Evolutionary conservation across 2,329 filamentous ascomycete species (phyloP).

Genomic region (Arthrinium puccinioides): DNA sequence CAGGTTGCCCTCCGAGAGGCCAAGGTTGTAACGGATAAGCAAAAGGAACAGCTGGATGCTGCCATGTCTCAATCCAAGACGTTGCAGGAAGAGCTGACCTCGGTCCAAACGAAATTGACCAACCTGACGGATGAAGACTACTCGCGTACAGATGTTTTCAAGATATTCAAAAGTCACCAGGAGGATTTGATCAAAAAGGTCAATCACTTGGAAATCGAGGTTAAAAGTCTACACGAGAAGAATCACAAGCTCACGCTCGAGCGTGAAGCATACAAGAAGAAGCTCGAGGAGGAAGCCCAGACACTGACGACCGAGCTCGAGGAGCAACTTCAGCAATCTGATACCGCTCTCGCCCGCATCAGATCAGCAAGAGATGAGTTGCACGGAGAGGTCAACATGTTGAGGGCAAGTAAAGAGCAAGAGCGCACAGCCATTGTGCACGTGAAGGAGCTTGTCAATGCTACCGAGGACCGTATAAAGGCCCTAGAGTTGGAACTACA

Average conservation of each 20-base stretch:
- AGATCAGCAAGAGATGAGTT: constrained; percentile 80
- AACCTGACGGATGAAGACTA: constrained; percentile 88
- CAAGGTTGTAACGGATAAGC: constrained; percentile 66
- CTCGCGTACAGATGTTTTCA: constrained; percentile 86
- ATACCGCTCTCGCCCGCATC: constrained; percentile 80
- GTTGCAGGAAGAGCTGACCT: constrained; percentile 71
- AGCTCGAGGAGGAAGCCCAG: constrained; percentile 76
- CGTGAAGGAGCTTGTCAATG: constrained; percentile 70
- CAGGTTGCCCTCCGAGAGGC: constrained; percentile 74
- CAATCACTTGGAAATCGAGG: constrained; percentile 85
- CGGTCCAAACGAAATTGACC: constrained; percentile 60
- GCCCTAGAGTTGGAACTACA: constrained; percentile 78
- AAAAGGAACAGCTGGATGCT: constrained; percentile 81
- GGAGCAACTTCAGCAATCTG: constrained; percentile 69
- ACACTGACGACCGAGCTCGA: constrained; percentile 69
- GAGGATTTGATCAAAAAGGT: constrained; percentile 89
- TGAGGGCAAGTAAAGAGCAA: constrained; percentile 73
- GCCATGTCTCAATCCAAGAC: constrained; percentile 70
- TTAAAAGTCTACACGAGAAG: constrained; percentile 77
- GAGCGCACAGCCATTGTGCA: constrained; percentile 63
- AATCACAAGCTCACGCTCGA: constrained; percentile 80
- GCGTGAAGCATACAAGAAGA: constrained; percentile 70
- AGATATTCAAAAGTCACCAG: constrained; percentile 79
- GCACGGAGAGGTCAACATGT: constrained; percentile 70
- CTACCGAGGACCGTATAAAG: constrained; percentile 72